A percentile compares a stretch with the other conserved stretches of the same genome.
These are phyloP conservation scores for Neonectria faginata DNA, from an alignment of 2,329 filamentous ascomycete species.

Conservation along the genomic window DNA sequence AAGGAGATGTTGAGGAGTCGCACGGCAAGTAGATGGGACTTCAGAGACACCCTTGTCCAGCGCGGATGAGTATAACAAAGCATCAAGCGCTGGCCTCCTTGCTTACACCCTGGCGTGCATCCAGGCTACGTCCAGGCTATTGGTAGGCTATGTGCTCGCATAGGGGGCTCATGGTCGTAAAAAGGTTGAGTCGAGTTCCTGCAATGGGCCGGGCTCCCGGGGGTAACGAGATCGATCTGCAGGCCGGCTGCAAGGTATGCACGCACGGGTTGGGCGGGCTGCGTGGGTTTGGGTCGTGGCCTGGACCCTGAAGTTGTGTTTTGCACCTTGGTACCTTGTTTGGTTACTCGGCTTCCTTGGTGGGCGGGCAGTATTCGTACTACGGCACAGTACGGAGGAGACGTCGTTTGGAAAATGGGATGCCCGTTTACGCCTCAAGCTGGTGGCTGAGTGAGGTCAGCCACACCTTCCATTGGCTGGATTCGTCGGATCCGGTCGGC, in stretches of 20 bases:
- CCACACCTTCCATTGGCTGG: slow-evolving; percentile 37
- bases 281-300: slow-evolving; percentile 10
- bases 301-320: slow-evolving; percentile 11
- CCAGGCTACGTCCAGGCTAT: slow-evolving; percentile 1
- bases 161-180: slow-evolving; percentile 11
- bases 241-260: background rate
- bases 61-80: slow-evolving; percentile 15
- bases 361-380: background rate
- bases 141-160: slow-evolving; percentile 3
- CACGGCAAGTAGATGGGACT: slow-evolving; percentile 1
- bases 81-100: slow-evolving; percentile 2
- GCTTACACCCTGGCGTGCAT: slow-evolving; percentile 1
- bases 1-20: background rate
- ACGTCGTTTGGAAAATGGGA: background rate
- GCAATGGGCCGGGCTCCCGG: slow-evolving; percentile 21
- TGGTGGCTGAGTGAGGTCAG: slow-evolving; percentile 37
- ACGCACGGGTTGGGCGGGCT: slow-evolving; percentile 15
- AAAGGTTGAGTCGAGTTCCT: slow-evolving; percentile 22
- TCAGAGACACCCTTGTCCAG: slow-evolving; percentile 10
- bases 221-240: slow-evolving; percentile 28
- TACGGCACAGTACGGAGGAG: background rate
- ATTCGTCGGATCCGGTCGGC: slow-evolving; percentile 37
- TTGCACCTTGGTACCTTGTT: background rate
- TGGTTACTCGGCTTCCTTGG: background rate
- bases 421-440: slow-evolving; percentile 6